Evolutionary conservation across 208 protist genomes (phyloP), one percentile per base, ranked within the genome.

Genomic region (Vickermania ingenoplastis): DNA sequence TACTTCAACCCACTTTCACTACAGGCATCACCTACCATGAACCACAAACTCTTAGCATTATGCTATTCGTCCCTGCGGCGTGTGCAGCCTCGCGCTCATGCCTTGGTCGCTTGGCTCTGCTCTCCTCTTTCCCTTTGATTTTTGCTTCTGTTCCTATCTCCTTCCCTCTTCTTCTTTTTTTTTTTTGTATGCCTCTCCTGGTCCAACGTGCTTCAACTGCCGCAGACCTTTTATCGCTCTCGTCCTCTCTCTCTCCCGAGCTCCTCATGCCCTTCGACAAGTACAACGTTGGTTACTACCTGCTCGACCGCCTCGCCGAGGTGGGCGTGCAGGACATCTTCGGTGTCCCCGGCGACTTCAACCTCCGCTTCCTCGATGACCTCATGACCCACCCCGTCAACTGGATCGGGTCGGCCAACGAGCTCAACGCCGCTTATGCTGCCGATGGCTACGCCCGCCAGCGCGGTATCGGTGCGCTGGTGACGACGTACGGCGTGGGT

Each of bases 331-430:
- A 73, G 2, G 67, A 84, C 65, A 52, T 84, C 41, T 84, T 84
- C 41, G 77, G 77, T 56, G 73, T 80, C 21, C 77, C 77, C 22
- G 77, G 77, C 49, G 77, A 84, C 67, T 84, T 71, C 60, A 84
- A 84, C 61, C 73, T 84, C 28, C 73, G 73, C 53, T 84, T 84
- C 51, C 71, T 84, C 48, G 77, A 84, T 31, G 77, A 84, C 28
- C 70, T 84, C 36, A 78, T 75, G 69, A 22, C 60, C 7, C 66
- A 79, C 58, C 57, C 31, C n/a, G 67, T 81, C 13, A 68, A 80
- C 61, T 84, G 77, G 77, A 66, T 84, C 5, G 77, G 77, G 30
- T 75, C 58, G 23, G 70, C 77, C 0, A 84, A 84, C 53, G 77
- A 84, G 65, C 67, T 84, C 24, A 84, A 84, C 53, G 73, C 77